phyloP scores from a whole-genome alignment of 768 basidiomycete genomes.

The Paxillus ammoniavirescens region DNA sequence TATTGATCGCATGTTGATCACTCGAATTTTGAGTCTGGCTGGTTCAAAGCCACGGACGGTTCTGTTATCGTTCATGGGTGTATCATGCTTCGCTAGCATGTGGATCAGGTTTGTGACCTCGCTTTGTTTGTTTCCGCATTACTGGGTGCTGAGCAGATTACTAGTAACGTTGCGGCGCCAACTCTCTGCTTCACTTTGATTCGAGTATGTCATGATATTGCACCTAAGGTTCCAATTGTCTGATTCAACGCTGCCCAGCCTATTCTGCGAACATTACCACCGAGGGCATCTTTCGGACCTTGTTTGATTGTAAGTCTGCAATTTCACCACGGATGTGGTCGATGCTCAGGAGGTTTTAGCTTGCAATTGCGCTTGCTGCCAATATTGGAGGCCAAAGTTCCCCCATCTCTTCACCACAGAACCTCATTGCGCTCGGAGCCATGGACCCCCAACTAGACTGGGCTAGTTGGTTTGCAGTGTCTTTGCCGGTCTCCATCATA shows the following conservation, averaged over 20 bases:
- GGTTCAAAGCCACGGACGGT: conserved; percentile 86
- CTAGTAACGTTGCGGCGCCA: conserved; percentile 94
- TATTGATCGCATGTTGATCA: conserved; percentile 90
- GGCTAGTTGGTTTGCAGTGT: conserved; percentile 92
- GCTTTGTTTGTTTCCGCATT: not conserved
- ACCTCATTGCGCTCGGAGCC: conserved; percentile 83
- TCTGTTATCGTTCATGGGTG: conserved; percentile 90
- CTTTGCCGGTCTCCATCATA: conserved; percentile 83
- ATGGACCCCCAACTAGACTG: conserved; percentile 89
- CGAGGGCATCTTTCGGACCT: conserved; percentile 82
- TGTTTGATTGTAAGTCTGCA: conserved; percentile 76
- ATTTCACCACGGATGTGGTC: not conserved
- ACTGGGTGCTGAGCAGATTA: conserved; percentile 6
- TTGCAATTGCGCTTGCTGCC: conserved; percentile 96
- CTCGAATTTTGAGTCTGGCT: conserved; percentile 85
- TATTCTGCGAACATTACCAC: conserved; percentile 87
- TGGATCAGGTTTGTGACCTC: conserved; percentile 80
- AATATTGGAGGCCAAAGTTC: conserved; percentile 98
- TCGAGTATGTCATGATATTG: conserved; percentile 52
- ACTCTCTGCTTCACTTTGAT: conserved; percentile 96
- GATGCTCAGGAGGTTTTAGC: conserved; percentile 41
- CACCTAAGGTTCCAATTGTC: not conserved
- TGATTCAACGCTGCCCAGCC: conserved; percentile 51
- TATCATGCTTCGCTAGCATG: conserved; percentile 98
- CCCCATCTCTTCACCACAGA: conserved; percentile 97